Base-by-base conservation (phyloP, 2,329 filamentous ascomycete species). In the Didymella lethalis region DNA sequence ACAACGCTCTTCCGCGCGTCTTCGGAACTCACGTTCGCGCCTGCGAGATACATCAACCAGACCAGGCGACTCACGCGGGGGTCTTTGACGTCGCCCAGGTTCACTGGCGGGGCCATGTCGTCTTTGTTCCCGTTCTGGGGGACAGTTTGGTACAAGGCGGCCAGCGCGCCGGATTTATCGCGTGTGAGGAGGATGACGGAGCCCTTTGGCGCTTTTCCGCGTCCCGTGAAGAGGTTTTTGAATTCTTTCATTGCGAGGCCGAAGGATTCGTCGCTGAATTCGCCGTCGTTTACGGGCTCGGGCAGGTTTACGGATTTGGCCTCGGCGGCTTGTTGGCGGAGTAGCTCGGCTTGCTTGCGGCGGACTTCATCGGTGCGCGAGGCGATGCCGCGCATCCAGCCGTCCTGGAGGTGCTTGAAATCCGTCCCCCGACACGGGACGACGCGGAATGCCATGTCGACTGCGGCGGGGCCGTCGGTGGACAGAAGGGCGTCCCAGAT, bases 361-460 rank as follows among this genome's bases (percentile, higher is more conserved):
- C 68, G 56, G 1, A 82, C 81, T 23, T 83, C 82, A 63, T 88
- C 83, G 2, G 90, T 89, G 32, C 90, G 87, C 8, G 86, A 89
- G 53, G 91, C 90, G 64, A 99, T 90, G 23, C 91, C 90, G 6
- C 93, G 86, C 59, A 97, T 91, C 81, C 93, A 96, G 1, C 91
- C 95, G 73, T 99, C 95, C 40, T 94, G 87, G 62, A 99, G 78
- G 76, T 99, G 95, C 65, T 89, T 87, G 78, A 97, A 98, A 77
- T 98, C 93, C 18, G 95, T 99, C 77, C 96, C 93, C 36, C 92
- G 85, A n/a, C 92, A 93, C 0, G 95, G 95, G 2, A 94, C 88
- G 63, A 99, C 90, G 45, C 94, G 86, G 79, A 96, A 88, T 0
- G 89, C 86, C 26, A 88, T 94, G 54, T 92, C 84, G n/a, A 94